Evolutionary conservation across 495 filamentous ascomycete species (phyloP), one percentile per base, ranked within the genome.

Genomic region (Penicillium manginii): DNA sequence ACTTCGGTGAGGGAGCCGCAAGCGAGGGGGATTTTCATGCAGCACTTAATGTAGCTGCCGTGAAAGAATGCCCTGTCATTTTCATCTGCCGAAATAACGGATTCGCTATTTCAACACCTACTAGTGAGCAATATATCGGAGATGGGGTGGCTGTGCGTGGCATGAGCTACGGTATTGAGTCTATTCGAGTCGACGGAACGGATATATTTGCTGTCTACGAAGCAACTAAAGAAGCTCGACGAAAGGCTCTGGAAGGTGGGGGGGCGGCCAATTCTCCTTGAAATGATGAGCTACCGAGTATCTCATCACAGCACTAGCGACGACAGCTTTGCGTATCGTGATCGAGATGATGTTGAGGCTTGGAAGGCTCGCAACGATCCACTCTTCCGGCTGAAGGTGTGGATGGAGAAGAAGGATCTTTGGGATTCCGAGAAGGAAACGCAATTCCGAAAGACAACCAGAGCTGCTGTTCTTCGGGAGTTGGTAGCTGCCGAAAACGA

Each of bases 11-110:
- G 80, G 93, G 93, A 17, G 93, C 93, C n/a, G 93, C 93, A 19
- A 90, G 86, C 60, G 93, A 96, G 73, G 93, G 93, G 23, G 93
- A 97, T 72, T 97, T 97, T 74, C 93, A 97, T 65, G 93, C 91
- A 0, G 93, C 90, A 0, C 79, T 97, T 33, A 97, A 97, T 69
- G 91, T 97, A 52, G 92, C 93, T 21, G 93, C 93, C 1, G 97
- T 93, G 6, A 82, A 92, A 8, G 86, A 88, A 18, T 94, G 91
- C 61, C 93, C 93, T 0, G 88, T 93, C 11, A 77, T 97, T 50
- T 97, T 96, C 79, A 86, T 97, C 57, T 97, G 93, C 76, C 85
- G 93, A 39, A 97, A 97, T 73, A 97, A 97, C 65, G 93, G 93
- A 0, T 97, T 89, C 67, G 92, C 93, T 17, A 97, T 97, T 54